Evolutionary conservation across 345 rosid genomes (phyloP).

Genomic region (Boechera stricta): DNA sequence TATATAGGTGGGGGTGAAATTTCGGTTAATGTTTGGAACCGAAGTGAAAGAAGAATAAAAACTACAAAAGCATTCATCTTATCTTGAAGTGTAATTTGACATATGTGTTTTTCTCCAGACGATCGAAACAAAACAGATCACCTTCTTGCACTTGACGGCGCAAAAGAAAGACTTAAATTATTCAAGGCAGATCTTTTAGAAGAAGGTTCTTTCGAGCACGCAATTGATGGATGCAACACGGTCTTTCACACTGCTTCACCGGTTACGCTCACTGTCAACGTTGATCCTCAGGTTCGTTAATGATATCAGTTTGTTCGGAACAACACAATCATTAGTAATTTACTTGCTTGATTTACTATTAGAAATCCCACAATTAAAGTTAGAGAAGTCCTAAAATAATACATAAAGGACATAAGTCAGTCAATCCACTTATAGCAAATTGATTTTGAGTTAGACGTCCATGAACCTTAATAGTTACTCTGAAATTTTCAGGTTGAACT

Average conservation of each 20-base stretch:
- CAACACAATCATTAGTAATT: not conserved
- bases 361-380: no score
- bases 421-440: not conserved
- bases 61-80: not conserved
- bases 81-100: conserved; percentile 7
- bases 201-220: conserved; percentile 48
- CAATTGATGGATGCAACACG: conserved; percentile 59
- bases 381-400: not conserved
- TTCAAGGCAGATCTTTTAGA: conserved; percentile 47
- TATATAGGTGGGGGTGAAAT: not conserved
- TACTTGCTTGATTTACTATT: not conserved
- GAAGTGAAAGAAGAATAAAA: not conserved
- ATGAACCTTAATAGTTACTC: not conserved
- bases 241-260: conserved; percentile 73
- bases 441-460: not conserved
- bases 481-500: conserved; percentile 39
- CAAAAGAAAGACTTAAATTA: conserved; percentile 47
- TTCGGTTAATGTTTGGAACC: not conserved
- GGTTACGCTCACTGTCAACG: conserved; percentile 30
- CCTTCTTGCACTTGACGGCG: conserved; percentile 46
- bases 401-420: not conserved
- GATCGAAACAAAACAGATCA: conserved; percentile 46
- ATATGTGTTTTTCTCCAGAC: conserved; percentile 36
- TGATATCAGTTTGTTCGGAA: not conserved
- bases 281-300: conserved; percentile 49